Percentiles rank a stretch among this genome's conserved stretches.
Evolutionary conservation across 305 asterid genomes (phyloP).

Genomic region (Solanum hybrid): DNA sequence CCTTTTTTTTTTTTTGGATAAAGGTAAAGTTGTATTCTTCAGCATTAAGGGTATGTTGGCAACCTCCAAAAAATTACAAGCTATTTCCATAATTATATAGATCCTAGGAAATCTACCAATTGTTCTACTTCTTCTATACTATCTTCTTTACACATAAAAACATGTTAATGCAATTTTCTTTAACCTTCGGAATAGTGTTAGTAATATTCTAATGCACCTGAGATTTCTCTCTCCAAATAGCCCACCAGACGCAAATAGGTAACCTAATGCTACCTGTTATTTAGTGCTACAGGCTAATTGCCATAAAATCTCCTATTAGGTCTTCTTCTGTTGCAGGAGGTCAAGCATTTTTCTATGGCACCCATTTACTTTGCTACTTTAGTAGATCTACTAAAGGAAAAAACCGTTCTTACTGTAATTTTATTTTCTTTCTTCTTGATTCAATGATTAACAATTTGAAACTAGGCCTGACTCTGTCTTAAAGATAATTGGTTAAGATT

Average conservation of each 20-base stretch:
- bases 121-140: not conserved
- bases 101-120: not conserved
- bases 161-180: not conserved
- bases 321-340: not conserved
- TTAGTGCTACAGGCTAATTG: not conserved
- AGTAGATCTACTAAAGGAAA: not conserved
- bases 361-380: not conserved
- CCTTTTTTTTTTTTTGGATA: not conserved
- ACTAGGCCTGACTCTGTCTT: not conserved
- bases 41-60: not conserved
- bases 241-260: not conserved
- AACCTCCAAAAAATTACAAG: not conserved
- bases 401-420: not conserved
- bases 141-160: not conserved
- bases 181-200: not conserved
- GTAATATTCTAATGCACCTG: not conserved
- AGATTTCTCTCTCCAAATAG: not conserved
- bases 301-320: not conserved
- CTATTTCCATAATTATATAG: not conserved
- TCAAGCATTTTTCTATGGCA: not conserved
- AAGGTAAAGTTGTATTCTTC: not conserved
- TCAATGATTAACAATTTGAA: not conserved
- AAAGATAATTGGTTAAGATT: not conserved
- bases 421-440: not conserved
- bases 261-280: not conserved